Percentiles rank a stretch among this genome's conserved stretches.
These are phyloP conservation scores for Fusarium incarnatum DNA, from an alignment of 2,329 filamentous ascomycete genomes.

Conservation along the genomic window DNA sequence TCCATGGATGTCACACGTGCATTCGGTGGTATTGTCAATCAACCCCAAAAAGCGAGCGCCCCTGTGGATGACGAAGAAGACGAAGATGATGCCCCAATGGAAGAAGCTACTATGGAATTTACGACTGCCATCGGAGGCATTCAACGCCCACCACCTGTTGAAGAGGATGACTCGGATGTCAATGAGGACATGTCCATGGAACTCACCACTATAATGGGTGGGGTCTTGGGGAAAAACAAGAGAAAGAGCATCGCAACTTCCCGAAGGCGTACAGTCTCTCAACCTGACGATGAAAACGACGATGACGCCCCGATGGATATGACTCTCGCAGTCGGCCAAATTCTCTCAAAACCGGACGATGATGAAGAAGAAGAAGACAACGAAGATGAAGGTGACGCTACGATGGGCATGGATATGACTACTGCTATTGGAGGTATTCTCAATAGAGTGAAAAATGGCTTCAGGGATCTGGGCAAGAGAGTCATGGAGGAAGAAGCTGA, in stretches of 20 bases:
- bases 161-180: slow-evolving; percentile 54
- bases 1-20: slow-evolving; percentile 94
- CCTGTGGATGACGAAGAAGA: slow-evolving; percentile 44
- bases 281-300: slow-evolving; percentile 49
- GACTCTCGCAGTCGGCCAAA: slow-evolving; percentile 67
- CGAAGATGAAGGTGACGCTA: slow-evolving; percentile 47
- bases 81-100: slow-evolving; percentile 52
- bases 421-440: slow-evolving; percentile 72
- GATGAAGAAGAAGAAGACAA: slow-evolving; percentile 45
- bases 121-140: slow-evolving; percentile 84
- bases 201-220: slow-evolving; percentile 74
- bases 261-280: slow-evolving; percentile 42
- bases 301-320: slow-evolving; percentile 64
- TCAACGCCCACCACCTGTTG: slow-evolving; percentile 50
- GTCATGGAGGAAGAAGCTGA: slow-evolving; percentile 70
- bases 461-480: slow-evolving; percentile 60
- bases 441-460: slow-evolving; percentile 48
- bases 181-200: slow-evolving; percentile 85
- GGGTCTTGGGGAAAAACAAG: slow-evolving; percentile 57
- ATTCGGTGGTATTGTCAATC: slow-evolving; percentile 78
- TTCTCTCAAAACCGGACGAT: slow-evolving; percentile 56
- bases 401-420: slow-evolving; percentile 75
- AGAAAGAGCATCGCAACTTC: slow-evolving; percentile 40
- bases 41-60: slow-evolving; percentile 11
- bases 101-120: slow-evolving; percentile 78